Base-by-base conservation (phyloP, 371 early-diverging fungal species). In the Mucor racemosus region DNA sequence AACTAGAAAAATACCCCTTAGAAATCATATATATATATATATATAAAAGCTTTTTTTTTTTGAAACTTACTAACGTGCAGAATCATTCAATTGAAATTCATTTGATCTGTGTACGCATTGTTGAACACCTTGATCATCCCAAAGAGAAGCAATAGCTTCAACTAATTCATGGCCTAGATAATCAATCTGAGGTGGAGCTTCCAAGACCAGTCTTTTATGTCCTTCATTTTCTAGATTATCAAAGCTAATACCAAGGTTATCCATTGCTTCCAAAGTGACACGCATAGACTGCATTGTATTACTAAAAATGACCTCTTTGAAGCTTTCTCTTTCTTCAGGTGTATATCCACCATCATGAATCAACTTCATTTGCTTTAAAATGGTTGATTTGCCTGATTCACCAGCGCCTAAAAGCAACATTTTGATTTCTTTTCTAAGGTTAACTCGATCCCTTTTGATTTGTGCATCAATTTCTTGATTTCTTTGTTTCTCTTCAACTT, bases 361-460 rank as follows among this genome's bases (percentile, higher is more conserved):
- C 39, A 97, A 86, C 73, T 93, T 92, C 96, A 98, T 97, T 74
- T 98, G 97, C 76, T 98, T 98, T 41, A 98, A 78, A 63, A 98
- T 93, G 19, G 98, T 98, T 48, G 93, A 92, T 78, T 98, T 98
- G 34, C 98, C 98, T 1, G 97, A 96, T 82, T 98, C 98, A 55
- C 98, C 98, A 19, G 97, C 95, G 50, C 98, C 97, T 15, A 98
- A 86, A 56, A 98, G 81, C 31, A 98, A 83, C 92, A 97, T 92
- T 87, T 98, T 98, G 69, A 97, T 91, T 80, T 97, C 97, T 72
- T 92, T 93, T 55, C 88, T 83, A 81, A 92, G 76, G 57, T 84
- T 87, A 55, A 87, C 74, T 57, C 91, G 86, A 65, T 97, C 97
- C 56, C 85, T 78, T 73, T 90, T 92, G 60, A 99, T 81, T 71